Conservation (phyloP, 2,329 filamentous ascomycete genomes). For the Paecilomyces sp. region DNA sequence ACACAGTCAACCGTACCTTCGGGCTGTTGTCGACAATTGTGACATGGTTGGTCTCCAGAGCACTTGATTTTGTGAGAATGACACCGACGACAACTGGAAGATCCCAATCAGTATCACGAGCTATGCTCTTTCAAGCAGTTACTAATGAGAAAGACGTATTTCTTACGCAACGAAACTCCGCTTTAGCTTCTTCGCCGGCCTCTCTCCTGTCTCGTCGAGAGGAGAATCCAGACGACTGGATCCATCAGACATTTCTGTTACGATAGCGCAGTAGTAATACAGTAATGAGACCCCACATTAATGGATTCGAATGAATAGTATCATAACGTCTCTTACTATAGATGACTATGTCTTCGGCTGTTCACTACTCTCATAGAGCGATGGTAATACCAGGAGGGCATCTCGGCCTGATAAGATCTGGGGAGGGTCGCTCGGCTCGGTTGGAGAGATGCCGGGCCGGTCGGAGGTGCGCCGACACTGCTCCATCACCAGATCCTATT, state of each 20-base stretch:
- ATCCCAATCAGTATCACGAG: neutral
- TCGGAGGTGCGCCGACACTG: neutral
- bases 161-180: slow-evolving; percentile 8
- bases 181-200: slow-evolving; percentile 4
- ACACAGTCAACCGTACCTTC: slow-evolving; percentile 6
- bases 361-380: neutral
- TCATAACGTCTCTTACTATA: neutral
- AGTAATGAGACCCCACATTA: neutral
- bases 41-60: slow-evolving; percentile 6
- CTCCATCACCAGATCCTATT: neutral
- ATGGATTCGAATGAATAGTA: neutral
- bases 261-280: neutral
- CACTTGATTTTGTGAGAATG: slow-evolving; percentile 8
- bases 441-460: neutral
- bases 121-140: neutral
- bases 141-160: neutral
- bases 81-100: slow-evolving; percentile 6
- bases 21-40: slow-evolving; percentile 5
- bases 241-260: neutral
- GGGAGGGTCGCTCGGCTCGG: neutral
- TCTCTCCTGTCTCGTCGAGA: slow-evolving; percentile 1
- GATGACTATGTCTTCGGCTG: neutral
- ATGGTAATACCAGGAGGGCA: neutral
- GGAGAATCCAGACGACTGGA: neutral
- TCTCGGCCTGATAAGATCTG: neutral